Base-by-base conservation (phyloP, 495 filamentous ascomycete genomes). In the Chaetomidium leptoderma region DNA sequence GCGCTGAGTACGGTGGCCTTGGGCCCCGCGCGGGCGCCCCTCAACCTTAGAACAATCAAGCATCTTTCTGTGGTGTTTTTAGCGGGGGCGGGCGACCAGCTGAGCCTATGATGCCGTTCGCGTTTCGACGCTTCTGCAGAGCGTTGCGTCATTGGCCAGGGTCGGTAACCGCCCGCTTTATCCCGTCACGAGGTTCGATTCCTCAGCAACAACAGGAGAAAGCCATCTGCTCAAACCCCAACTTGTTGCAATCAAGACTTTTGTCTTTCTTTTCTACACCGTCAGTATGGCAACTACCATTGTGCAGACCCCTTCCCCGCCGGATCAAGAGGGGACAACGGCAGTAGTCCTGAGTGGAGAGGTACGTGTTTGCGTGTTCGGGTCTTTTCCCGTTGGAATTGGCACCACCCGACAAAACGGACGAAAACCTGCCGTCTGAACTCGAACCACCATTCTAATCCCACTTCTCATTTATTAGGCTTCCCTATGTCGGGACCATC, bases 301-400 rank as follows among this genome's bases (percentile, higher is more conserved):
- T 35, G 13, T 27, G 6, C 49, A 52, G 2, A 27, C n/a, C 2
- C 33, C 32, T 35, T 29, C 35, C 19, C 27, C 49, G 2, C 23
- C 49, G 17, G 23, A 37, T 17, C 49, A 39, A 26, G 49, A 52
- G 26, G 21, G 8, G 21, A 0, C 21, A 7, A n/a, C n/a, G n/a
- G n/a, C n/a, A n/a, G n/a, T n/a, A n/a, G 0, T 17, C 2, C 5
- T 27, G 33, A 35, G 29, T 10, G 49, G 4, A 10, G 32, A 26
- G 33, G 49, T 52, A n/a, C n/a, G 49, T 52, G 49, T 37, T 51
- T 37, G 32, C n/a, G n/a, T n/a, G n/a, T n/a, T n/a, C n/a, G n/a
- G n/a, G n/a, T n/a, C n/a, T n/a, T n/a, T n/a, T n/a, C n/a, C n/a
- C n/a, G n/a, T n/a, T n/a, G n/a, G n/a, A n/a, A n/a, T n/a, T n/a